A percentile compares a stretch with the other conserved stretches of the same genome.
Evolutionary conservation across 1,139 yeast genomes (phyloP).

Genomic region (Lodderomyces orthopsilosis): DNA sequence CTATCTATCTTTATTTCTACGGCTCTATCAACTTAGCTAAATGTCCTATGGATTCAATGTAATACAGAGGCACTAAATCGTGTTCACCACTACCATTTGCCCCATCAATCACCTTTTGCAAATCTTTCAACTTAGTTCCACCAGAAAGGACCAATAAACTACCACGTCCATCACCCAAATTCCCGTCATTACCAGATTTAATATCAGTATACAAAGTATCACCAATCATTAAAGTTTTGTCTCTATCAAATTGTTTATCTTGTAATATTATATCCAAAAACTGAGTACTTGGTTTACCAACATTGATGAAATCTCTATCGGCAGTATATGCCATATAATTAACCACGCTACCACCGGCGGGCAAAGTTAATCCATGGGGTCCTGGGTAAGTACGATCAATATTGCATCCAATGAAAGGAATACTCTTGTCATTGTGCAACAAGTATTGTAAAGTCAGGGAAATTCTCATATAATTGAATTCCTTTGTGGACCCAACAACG

Average conservation of each 20-base stretch:
- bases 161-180: conserved; percentile 29
- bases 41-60: conserved; percentile 24
- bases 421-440: conserved; percentile 27
- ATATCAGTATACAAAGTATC: conserved; percentile 44
- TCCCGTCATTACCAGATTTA: conserved; percentile 43
- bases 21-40: background rate
- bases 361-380: conserved; percentile 34
- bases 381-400: conserved; percentile 43
- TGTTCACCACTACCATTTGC: background rate
- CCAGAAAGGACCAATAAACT: conserved; percentile 38
- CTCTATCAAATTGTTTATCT: conserved; percentile 25
- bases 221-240: conserved; percentile 38
- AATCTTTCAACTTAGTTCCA: conserved; percentile 29
- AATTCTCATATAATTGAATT: conserved; percentile 38
- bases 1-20: background rate
- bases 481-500: conserved; percentile 41
- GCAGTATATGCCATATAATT: conserved; percentile 34
- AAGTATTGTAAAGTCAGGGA: conserved; percentile 40
- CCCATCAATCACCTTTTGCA: conserved; percentile 11
- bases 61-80: conserved; percentile 28
- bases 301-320: conserved; percentile 30
- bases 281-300: conserved; percentile 37
- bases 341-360: conserved; percentile 12
- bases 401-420: conserved; percentile 41
- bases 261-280: conserved; percentile 31